These are phyloP conservation scores for Pilasporangium apinafurcum DNA, from an alignment of 352 stramenopile species.

Conservation along the genomic window DNA sequence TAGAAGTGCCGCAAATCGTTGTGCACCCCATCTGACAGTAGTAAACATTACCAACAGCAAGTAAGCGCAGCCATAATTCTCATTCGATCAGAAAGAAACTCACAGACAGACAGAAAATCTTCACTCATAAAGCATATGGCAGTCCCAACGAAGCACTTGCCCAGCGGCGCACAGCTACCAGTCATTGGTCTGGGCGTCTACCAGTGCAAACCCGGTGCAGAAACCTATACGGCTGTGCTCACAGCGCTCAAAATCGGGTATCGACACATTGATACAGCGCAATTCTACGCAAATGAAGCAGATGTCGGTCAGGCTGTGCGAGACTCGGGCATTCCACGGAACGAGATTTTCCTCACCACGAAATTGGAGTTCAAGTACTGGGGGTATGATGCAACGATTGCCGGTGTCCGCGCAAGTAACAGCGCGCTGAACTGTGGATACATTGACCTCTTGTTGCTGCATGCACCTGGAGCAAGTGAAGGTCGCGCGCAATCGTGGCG, in stretches of 20 bases:
- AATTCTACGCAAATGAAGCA: conserved; percentile 79
- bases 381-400: conserved; percentile 63
- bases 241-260: conserved; percentile 65
- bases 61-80: too few relatives aligned
- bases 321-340: conserved; percentile 62
- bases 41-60: too few relatives aligned
- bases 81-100: too few relatives aligned
- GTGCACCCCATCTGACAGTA: too few relatives aligned
- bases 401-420: conserved; percentile 40
- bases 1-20: too few relatives aligned
- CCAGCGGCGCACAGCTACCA: conserved; percentile 39
- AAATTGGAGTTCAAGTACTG: conserved; percentile 70
- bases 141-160: conserved; percentile 21
- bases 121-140: too few relatives aligned
- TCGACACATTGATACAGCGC: conserved; percentile 86
- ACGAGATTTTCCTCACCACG: conserved; percentile 84
- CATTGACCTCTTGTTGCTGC: conserved; percentile 80
- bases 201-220: conserved; percentile 22
- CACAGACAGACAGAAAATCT: too few relatives aligned
- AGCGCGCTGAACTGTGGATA: conserved; percentile 59
- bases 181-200: conserved; percentile 40
- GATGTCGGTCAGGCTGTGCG: conserved; percentile 72
- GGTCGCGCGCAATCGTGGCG: conserved; percentile 41
- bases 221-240: conserved; percentile 45
- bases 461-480: conserved; percentile 42